Evolutionary conservation across 176 grass and related monocot genomes (phyloP), one percentile per base, ranked within the genome.

Genomic region (Saccharum spontaneum): DNA sequence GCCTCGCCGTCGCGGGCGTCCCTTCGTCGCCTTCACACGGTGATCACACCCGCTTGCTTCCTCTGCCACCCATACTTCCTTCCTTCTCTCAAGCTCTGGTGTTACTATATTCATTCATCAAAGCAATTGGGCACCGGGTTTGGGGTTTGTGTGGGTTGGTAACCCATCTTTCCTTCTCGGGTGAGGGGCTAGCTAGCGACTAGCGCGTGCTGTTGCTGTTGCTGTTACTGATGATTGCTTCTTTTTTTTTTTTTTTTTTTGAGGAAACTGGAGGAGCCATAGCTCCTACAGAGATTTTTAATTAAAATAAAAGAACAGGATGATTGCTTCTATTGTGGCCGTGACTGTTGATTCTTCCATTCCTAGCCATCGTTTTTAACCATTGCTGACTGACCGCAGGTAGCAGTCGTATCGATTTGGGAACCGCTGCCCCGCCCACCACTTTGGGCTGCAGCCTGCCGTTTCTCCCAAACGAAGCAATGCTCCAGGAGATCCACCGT

Each of bases 361-460:
- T 48, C 12, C 18, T 45, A 43, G 12, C 24, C 64, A 59, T 40
- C 20, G 24, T 63, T 55, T 57, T 59, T 22, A 61, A 60, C 36
- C 59, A 20, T 81, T 69, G 18, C 34, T 87, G 48, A 37, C 57
- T 48, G 6, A 83, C 24, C 1, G 6, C 65, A 88, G 86, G 64
- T 78, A 10, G 72, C 86, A 40, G 30, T 83, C n/a, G 28, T 88
- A 4, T 88, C 86, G 3, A 10, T 83, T 39, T 83, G 86, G 86
- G 80, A 77, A 52, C 73, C 49, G 10, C 23, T 62, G 23, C 59
- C 59, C 38, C 15, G 7, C 22, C 28, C 55, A 61, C 63, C 83
- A 69, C 79, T 80, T 10, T 63, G 18, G 10, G 79, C 44, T 63
- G 17, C 71, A 39, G 17, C 44, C 38, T 79, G 13, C 69, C 63